Conservation (phyloP, 1,284 basidiomycete species). For the Farysia itapuensis region DNA sequence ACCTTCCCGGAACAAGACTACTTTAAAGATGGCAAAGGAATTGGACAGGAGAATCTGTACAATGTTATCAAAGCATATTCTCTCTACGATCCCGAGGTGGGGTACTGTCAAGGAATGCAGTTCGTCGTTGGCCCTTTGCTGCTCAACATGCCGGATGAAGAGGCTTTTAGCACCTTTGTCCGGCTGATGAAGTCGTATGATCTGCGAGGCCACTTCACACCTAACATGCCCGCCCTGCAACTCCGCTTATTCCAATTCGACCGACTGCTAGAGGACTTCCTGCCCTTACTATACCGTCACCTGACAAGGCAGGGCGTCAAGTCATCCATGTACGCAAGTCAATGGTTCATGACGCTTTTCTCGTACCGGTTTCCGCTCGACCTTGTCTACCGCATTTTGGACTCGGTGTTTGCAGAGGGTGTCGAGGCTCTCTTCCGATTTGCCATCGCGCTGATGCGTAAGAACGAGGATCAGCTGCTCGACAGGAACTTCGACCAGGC, state of each 20-base stretch:
- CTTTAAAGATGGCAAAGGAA: constrained; percentile 80
- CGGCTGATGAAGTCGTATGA: constrained; percentile 97
- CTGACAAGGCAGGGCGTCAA: constrained; percentile 88
- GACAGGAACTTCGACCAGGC: constrained; percentile 46
- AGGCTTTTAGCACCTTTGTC: constrained; percentile 94
- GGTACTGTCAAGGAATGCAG: constrained; percentile 86
- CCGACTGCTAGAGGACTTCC: constrained; percentile 83
- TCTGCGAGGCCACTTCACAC: constrained; percentile 89
- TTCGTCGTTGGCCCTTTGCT: constrained; percentile 92
- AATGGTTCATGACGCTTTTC: constrained; percentile 85
- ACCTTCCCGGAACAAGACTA: constrained; percentile 98
- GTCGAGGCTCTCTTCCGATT: constrained; percentile 97
- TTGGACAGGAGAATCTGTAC: constrained; percentile 93
- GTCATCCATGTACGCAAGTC: constrained; percentile 84
- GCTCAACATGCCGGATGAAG: constrained; percentile 69
- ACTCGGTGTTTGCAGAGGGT: constrained; percentile 90
- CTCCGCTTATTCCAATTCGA: constrained; percentile 88
- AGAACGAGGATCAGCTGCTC: constrained; percentile 72
- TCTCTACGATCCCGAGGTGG: constrained; percentile 89
- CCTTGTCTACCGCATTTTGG: constrained; percentile 91
- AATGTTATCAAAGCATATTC: constrained; percentile 98
- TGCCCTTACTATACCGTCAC: constrained; percentile 87
- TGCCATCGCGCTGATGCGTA: constrained; percentile 80
- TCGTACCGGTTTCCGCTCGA: constrained; percentile 82
- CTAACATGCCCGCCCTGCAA: constrained; percentile 96